Percentiles rank a stretch among this genome's conserved stretches.
Evolutionary conservation across 2,329 filamentous ascomycete species (phyloP).

Genomic region (Aspergillus cejpii): DNA sequence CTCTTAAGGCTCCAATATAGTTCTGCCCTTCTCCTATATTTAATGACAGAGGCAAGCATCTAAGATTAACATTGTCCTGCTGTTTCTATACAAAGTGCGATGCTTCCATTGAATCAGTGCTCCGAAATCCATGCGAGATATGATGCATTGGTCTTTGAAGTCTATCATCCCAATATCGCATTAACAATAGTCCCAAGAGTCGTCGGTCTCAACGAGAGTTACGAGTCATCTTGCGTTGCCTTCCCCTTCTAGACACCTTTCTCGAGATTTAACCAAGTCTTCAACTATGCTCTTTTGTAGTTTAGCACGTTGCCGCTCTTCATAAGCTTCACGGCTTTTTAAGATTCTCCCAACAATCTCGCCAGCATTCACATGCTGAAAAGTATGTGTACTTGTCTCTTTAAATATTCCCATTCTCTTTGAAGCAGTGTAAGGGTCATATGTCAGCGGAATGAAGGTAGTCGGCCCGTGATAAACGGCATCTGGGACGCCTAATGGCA

Average conservation of each 20-base stretch:
- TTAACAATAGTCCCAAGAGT: not conserved
- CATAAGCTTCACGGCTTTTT: conserved; percentile 77
- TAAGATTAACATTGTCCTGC: too few relatives aligned
- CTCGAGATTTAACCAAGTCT: conserved; percentile 55
- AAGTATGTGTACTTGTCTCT: conserved; percentile 69
- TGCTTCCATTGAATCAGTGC: not conserved
- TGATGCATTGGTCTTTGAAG: not conserved
- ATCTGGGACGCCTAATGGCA: conserved; percentile 67
- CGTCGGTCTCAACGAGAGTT: not conserved
- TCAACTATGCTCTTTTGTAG: conserved; percentile 77
- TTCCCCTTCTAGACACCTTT: conserved; percentile 34
- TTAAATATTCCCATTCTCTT: conserved; percentile 79
- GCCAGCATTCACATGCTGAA: conserved; percentile 80
- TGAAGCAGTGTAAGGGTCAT: conserved; percentile 73
- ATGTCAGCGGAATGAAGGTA: conserved; percentile 70
- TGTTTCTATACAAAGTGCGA: too few relatives aligned
- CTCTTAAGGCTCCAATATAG: too few relatives aligned
- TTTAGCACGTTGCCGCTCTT: conserved; percentile 85
- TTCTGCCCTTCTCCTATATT: too few relatives aligned
- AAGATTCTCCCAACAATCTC: conserved; percentile 89
- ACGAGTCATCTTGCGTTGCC: not conserved
- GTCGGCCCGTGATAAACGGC: conserved; percentile 96
- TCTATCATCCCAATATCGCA: not conserved
- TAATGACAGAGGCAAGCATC: too few relatives aligned
- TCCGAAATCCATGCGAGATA: too few relatives aligned